A percentile compares a stretch with the other conserved stretches of the same genome.
phyloP scores from a whole-genome alignment of 2,329 filamentous ascomycete genomes.

The Phialophora tarda region DNA sequence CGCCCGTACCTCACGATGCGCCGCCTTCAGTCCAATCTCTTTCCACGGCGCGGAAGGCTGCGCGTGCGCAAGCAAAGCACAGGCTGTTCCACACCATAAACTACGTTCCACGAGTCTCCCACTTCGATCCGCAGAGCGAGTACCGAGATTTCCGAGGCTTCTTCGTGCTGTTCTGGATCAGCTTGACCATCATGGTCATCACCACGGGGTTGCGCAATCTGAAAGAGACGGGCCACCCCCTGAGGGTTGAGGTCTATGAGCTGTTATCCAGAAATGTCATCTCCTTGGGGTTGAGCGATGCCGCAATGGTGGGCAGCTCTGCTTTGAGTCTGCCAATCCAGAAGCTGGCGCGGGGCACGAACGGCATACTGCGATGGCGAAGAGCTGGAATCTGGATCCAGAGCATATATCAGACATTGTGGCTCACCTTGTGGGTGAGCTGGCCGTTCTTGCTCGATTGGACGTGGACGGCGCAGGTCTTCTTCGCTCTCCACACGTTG shows the following conservation, averaged over 20 bases:
- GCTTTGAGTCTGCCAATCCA: constrained; percentile 76
- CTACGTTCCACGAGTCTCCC: constrained; percentile 86
- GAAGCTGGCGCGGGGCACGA: constrained; percentile 64
- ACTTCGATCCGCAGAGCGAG: constrained; percentile 91
- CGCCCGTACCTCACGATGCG: constrained; percentile 83
- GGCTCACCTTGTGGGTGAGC: constrained; percentile 82
- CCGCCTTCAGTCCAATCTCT: constrained; percentile 90
- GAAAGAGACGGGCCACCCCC: constrained; percentile 87
- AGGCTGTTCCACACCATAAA: constrained; percentile 93
- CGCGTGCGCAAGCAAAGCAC: constrained; percentile 77
- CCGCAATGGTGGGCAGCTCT: constrained; percentile 81
- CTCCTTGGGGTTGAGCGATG: constrained; percentile 82
- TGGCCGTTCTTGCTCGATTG: constrained; percentile 85
- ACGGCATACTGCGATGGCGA: constrained; percentile 70
- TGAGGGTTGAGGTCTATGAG: constrained; percentile 85
- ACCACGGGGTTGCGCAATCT: constrained; percentile 92
- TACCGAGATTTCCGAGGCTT: constrained; percentile 96
- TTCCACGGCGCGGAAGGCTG: constrained; percentile 81
- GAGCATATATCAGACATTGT: constrained; percentile 77
- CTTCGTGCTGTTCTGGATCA: constrained; percentile 98
- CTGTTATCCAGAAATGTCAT: constrained; percentile 87
- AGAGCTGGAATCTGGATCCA: constrained; percentile 80
- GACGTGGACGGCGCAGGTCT: constrained; percentile 98
- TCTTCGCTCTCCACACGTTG: constrained; percentile 87
- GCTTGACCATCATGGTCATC: constrained; percentile 93